phyloP scores from a whole-genome alignment of 2,329 filamentous ascomycete species.

The Fusarium pseudoanthophilum region DNA sequence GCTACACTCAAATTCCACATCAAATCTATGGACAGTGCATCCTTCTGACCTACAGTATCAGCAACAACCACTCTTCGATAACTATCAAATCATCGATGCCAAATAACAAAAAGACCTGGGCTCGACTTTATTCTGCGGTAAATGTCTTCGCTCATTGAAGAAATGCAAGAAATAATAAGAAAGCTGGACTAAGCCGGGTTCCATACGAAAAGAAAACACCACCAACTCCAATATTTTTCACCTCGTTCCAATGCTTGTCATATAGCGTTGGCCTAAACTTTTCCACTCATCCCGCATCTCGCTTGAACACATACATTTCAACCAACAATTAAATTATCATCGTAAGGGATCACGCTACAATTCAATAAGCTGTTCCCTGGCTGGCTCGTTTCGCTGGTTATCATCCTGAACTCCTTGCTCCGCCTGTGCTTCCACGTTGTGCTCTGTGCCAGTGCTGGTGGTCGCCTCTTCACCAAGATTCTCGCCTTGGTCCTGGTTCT shows the following conservation, averaged over 20 bases:
- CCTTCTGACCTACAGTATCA: background rate
- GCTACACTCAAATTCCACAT: background rate
- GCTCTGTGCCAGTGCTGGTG: conserved; percentile 24
- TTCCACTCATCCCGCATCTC: conserved; percentile 32
- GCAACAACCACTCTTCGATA: background rate
- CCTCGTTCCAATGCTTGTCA: conserved; percentile 26
- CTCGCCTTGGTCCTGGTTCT: conserved; percentile 21
- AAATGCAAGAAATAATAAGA: conserved; percentile 11
- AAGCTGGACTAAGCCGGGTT: conserved; percentile 5
- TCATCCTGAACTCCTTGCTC: conserved; percentile 19
- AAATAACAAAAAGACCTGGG: conserved; percentile 37
- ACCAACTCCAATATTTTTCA: conserved; percentile 36
- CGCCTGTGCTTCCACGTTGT: conserved; percentile 2
- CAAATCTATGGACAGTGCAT: background rate
- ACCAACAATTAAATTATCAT: background rate
- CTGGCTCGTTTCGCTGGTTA: conserved; percentile 26
- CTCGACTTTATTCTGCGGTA: conserved; percentile 34
- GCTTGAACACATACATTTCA: conserved; percentile 25
- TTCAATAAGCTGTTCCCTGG: conserved; percentile 38
- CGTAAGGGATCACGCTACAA: conserved; percentile 12
- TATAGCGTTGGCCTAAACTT: conserved; percentile 29
- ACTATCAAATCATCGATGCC: conserved; percentile 1
- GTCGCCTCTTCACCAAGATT: conserved; percentile 11
- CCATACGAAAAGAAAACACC: conserved; percentile 32
- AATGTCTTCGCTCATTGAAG: conserved; percentile 29